phyloP scores from a whole-genome alignment of 305 asterid genomes.

The Fraxinus dipetala region DNA sequence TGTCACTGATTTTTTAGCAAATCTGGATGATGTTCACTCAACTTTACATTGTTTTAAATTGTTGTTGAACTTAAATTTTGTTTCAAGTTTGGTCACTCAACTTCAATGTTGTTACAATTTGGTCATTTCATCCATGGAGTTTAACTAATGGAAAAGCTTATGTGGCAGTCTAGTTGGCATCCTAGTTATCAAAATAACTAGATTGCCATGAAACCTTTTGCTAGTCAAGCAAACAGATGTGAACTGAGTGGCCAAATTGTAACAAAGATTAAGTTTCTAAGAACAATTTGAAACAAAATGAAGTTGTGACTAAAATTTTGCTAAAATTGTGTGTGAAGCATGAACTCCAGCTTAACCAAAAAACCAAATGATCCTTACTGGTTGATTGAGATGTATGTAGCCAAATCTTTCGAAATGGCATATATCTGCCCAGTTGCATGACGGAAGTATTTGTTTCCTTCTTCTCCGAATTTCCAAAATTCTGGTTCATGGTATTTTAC shows the following conservation, averaged over 20 bases:
- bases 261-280: neutral
- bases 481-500: slow-evolving; percentile 54
- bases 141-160: neutral
- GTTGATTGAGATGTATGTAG: slow-evolving; percentile 48
- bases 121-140: neutral
- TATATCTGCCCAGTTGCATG: slow-evolving; percentile 55
- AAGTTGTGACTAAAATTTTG: neutral
- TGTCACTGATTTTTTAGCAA: neutral
- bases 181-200: neutral
- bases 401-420: slow-evolving; percentile 50
- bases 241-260: neutral
- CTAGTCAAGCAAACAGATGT: neutral
- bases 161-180: neutral
- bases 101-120: neutral
- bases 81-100: neutral
- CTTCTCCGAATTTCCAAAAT: slow-evolving; percentile 53
- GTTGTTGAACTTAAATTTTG: neutral
- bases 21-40: neutral
- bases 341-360: neutral
- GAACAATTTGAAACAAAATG: neutral
- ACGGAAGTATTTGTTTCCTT: slow-evolving; percentile 46
- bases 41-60: neutral
- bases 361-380: slow-evolving; percentile 29
- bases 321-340: neutral
- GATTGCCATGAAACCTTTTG: neutral